Base-by-base conservation (phyloP, 2,329 filamentous ascomycete species). In the Exophiala sp. region DNA sequence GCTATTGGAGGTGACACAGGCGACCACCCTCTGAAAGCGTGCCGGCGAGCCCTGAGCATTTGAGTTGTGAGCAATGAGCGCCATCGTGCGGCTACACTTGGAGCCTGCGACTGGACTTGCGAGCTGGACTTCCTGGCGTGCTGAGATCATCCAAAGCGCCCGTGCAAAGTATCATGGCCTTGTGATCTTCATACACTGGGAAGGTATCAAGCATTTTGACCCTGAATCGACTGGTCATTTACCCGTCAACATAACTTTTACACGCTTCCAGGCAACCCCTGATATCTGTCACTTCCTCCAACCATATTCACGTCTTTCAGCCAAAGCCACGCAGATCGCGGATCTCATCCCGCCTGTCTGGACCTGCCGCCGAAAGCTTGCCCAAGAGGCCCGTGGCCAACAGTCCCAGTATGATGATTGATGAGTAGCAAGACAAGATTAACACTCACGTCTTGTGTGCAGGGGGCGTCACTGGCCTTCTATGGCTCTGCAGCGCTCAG, bases 101-200 rank as follows among this genome's bases (percentile, higher is more conserved):
- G 38, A 48, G 34, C 11, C 10, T 43, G 1, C 14, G 14, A 21
- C 24, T 43, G n/a, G n/a, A n/a, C n/a, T n/a, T n/a, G n/a, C 19
- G 16, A 42, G 8, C 37, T 7, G 37, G 18, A 19, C 19, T 19
- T 22, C 39, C 14, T 27, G 5, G 11, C 30, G 30, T 29, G 11
- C 39, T 5, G 6, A n/a, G 19, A 19, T 22, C 23, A 16, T 19
- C 8, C 34, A 47, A 38, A 48, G 53, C 46, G 24, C 39, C 24
- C 34, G 4, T 32, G 10, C 18, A 43, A 35, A 45, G 46, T 43
- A 50, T 56, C 43, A 46, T 43, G 27, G 24, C 24, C 16, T 27
- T 37, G 38, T 40, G 53, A 56, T 56, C 50, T 44, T 35, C 32
- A 43, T 9, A 43, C 46, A 43, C 43, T 24, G n/a, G 46, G n/a